These are phyloP conservation scores for Cladophialophora yegresii DNA, from an alignment of 2,329 filamentous ascomycete species.

Conservation along the genomic window DNA sequence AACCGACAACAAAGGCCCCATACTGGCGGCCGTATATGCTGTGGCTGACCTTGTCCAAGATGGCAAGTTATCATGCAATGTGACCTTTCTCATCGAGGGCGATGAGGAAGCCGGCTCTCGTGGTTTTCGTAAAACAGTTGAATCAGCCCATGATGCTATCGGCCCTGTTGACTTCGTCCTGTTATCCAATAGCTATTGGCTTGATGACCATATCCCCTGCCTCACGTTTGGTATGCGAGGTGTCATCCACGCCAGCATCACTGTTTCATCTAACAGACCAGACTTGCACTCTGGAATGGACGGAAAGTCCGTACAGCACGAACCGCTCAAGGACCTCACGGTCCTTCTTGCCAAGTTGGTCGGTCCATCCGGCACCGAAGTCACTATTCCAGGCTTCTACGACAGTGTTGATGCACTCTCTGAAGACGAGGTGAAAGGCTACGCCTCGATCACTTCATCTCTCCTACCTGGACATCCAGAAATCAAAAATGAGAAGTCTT, in stretches of 20 bases:
- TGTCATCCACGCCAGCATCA: constrained; percentile 88
- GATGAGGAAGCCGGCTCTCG: constrained; percentile 94
- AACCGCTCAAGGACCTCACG: constrained; percentile 88
- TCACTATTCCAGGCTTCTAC: constrained; percentile 87
- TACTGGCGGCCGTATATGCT: constrained; percentile 89
- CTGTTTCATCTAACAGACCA: constrained; percentile 80
- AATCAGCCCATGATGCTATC: constrained; percentile 77
- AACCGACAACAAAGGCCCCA: constrained; percentile 95
- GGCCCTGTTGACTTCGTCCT: constrained; percentile 92
- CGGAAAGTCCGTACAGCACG: constrained; percentile 81
- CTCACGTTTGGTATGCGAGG: constrained; percentile 91
- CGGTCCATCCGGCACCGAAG: constrained; percentile 69
- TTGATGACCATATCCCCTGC: constrained; percentile 93
- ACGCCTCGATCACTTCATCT: constrained; percentile 78
- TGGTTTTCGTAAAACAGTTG: constrained; percentile 82
- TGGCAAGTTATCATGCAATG: constrained; percentile 81
- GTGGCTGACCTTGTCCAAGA: constrained; percentile 84
- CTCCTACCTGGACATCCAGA: constrained; percentile 71
- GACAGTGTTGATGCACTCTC: constrained; percentile 77
- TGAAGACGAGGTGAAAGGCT: constrained; percentile 73
- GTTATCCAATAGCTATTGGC: constrained; percentile 96
- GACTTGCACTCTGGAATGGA: constrained; percentile 97
- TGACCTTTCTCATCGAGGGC: constrained; percentile 92
- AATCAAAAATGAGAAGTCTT: constrained; percentile 63
- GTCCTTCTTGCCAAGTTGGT: constrained; percentile 79